A percentile compares a stretch with the other conserved stretches of the same genome.
These are phyloP conservation scores for Phialophora verrucosa DNA, from an alignment of 2,329 filamentous ascomycete genomes.

Conservation along the genomic window DNA sequence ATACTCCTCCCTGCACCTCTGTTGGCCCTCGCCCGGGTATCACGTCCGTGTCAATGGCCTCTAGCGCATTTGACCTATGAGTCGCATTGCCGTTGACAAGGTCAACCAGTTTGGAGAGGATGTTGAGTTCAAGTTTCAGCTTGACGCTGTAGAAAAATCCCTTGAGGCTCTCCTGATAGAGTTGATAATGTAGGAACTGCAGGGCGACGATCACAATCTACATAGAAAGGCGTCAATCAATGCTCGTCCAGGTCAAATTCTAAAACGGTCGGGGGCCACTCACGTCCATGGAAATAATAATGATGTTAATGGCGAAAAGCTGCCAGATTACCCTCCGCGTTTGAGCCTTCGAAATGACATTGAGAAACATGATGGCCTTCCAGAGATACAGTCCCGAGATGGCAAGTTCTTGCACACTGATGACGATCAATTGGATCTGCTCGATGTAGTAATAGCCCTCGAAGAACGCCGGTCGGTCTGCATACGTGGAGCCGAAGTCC, in stretches of 20 bases:
- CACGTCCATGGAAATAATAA: constrained; percentile 54
- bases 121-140: constrained; percentile 56
- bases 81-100: constrained; percentile 41
- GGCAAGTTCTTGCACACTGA: constrained; percentile 62
- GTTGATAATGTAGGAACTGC: constrained; percentile 52
- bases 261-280: constrained; percentile 1
- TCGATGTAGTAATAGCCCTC: constrained; percentile 55
- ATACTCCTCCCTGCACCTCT: constrained; percentile 15
- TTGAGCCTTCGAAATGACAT: constrained; percentile 50
- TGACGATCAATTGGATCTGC: constrained; percentile 61
- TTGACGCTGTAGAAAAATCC: constrained; percentile 56
- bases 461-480: constrained; percentile 38
- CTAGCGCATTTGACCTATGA: constrained; percentile 28
- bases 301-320: constrained; percentile 55
- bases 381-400: constrained; percentile 61
- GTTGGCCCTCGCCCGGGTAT: constrained; percentile 17
- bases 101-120: constrained; percentile 53
- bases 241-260: neutral
- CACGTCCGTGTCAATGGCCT: constrained; percentile 21
- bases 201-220: constrained; percentile 29
- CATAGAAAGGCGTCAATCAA: constrained; percentile 10
- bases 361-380: constrained; percentile 59
- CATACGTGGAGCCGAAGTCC: constrained; percentile 49
- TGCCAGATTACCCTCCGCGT: constrained; percentile 56
- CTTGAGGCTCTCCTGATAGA: constrained; percentile 55